These are phyloP conservation scores for Leptodontidium sp. DNA, from an alignment of 2,329 filamentous ascomycete genomes.

Conservation along the genomic window DNA sequence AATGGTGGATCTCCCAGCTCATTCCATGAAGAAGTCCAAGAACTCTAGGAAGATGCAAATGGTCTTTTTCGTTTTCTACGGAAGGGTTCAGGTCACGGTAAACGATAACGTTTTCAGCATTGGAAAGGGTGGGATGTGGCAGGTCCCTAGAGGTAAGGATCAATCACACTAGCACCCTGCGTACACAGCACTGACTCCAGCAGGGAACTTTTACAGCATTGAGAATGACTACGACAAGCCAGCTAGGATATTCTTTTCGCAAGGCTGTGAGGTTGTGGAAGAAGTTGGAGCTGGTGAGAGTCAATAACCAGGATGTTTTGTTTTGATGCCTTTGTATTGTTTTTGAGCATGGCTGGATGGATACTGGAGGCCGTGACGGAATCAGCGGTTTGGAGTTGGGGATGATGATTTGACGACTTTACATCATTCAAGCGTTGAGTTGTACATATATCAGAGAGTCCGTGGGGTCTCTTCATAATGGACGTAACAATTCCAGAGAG, in stretches of 20 bases:
- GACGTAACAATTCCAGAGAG: not conserved
- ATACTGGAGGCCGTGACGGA: not conserved
- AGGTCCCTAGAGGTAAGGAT: slow-evolving; percentile 88
- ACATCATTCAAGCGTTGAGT: slow-evolving; percentile 1
- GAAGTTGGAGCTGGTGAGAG: slow-evolving; percentile 23
- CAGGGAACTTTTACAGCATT: slow-evolving; percentile 95
- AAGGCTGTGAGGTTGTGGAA: slow-evolving; percentile 71
- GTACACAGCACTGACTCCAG: slow-evolving; percentile 28
- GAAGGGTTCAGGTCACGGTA: slow-evolving; percentile 82
- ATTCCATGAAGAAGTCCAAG: slow-evolving; percentile 85
- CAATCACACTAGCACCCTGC: slow-evolving; percentile 16
- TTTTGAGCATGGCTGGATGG: slow-evolving; percentile 17
- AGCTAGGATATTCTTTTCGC: slow-evolving; percentile 89
- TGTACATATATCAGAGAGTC: not conserved
- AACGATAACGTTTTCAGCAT: slow-evolving; percentile 82
- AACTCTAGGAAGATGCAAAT: slow-evolving; percentile 97
- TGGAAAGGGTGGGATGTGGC: slow-evolving; percentile 87
- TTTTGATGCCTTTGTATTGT: slow-evolving; percentile 13
- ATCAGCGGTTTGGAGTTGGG: slow-evolving; percentile 14
- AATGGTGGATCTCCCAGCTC: slow-evolving; percentile 86
- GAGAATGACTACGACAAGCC: slow-evolving; percentile 77
- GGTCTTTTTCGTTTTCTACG: slow-evolving; percentile 89
- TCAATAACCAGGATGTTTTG: slow-evolving; percentile 19
- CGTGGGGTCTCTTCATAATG: not conserved
- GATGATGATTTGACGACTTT: slow-evolving; percentile 7